Conservation (phyloP, 805 yeast species). For the Candida sakaeoensis region DNA sequence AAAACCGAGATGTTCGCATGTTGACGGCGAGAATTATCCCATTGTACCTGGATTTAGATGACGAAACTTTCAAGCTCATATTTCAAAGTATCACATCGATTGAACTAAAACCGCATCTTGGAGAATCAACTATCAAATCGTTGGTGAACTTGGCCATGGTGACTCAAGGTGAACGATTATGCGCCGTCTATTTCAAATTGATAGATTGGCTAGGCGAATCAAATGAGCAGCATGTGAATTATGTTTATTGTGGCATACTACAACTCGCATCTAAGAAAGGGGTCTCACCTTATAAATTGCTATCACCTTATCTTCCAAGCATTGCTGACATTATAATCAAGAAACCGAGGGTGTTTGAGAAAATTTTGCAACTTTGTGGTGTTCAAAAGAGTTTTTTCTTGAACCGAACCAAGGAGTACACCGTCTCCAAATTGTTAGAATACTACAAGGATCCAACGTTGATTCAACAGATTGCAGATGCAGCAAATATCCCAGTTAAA, state of each 20-base stretch:
- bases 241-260: conserved; percentile 63
- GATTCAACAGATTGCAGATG: conserved; percentile 58
- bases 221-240: conserved; percentile 61
- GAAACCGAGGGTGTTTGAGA: conserved; percentile 51
- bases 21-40: conserved; percentile 53
- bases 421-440: conserved; percentile 72
- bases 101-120: conserved; percentile 40
- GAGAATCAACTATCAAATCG: conserved; percentile 55
- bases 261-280: conserved; percentile 53
- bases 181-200: conserved; percentile 60
- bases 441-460: conserved; percentile 56
- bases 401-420: conserved; percentile 63
- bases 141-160: conserved; percentile 65
- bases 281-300: conserved; percentile 71
- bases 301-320: conserved; percentile 76
- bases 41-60: conserved; percentile 40
- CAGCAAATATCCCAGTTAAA: conserved; percentile 41
- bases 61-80: conserved; percentile 39
- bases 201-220: conserved; percentile 62
- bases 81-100: conserved; percentile 41
- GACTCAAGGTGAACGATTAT: conserved; percentile 63
- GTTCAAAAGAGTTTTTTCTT: conserved; percentile 61
- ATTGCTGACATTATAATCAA: conserved; percentile 63
- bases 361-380: conserved; percentile 62
- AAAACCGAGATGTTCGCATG: conserved; percentile 54